These are phyloP conservation scores for Beauveria caledonica DNA, from an alignment of 2,329 filamentous ascomycete species.

Conservation along the genomic window DNA sequence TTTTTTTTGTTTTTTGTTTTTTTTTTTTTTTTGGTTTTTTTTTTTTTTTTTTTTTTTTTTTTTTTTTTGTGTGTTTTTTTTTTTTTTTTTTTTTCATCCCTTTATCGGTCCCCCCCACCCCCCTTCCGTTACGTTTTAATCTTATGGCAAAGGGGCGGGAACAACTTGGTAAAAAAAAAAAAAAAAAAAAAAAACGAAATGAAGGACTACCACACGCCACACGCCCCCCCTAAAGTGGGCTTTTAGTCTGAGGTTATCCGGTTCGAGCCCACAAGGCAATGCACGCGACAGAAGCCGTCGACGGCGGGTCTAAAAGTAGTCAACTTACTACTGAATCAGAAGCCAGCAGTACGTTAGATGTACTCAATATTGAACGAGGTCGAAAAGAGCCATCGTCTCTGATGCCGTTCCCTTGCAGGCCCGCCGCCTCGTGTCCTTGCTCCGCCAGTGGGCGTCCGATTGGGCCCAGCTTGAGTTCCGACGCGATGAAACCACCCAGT, in stretches of 20 bases:
- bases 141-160: too few species aligned
- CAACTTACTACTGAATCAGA: not conserved
- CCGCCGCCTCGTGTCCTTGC: slow-evolving; percentile 7
- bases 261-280: slow-evolving; percentile 12
- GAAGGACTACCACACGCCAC: slow-evolving; percentile 11
- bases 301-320: slow-evolving; percentile 1
- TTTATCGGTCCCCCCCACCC: too few species aligned
- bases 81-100: too few species aligned
- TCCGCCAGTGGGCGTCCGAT: not conserved
- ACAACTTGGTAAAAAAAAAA: not conserved
- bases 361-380: not conserved
- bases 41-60: too few species aligned
- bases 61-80: too few species aligned
- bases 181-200: slow-evolving; percentile 3
- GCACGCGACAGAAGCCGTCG: slow-evolving; percentile 12
- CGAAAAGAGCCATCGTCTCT: not conserved
- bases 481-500: slow-evolving; percentile 2
- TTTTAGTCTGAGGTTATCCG: slow-evolving; percentile 9
- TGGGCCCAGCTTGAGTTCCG: not conserved
- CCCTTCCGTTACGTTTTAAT: too few species aligned
- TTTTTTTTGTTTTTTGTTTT: too few species aligned
- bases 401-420: not conserved
- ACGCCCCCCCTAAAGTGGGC: not conserved
- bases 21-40: too few species aligned
- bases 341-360: not conserved